Evolutionary conservation across 768 basidiomycete species (phyloP).

Genomic region (Lactifluus volemus): DNA sequence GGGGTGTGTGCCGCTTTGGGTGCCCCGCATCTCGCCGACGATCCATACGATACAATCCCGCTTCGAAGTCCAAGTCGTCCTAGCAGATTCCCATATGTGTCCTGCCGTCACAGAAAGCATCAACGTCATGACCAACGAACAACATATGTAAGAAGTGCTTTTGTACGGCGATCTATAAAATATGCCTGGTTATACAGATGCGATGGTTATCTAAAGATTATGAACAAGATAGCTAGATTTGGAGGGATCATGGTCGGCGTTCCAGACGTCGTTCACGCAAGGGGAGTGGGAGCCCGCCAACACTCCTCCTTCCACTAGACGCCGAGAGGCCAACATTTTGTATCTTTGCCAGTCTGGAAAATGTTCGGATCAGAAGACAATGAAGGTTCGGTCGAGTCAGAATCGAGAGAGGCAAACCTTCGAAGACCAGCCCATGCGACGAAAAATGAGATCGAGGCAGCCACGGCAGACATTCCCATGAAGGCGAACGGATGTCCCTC

Average conservation of each 20-base stretch:
- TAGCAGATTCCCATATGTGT: neutral
- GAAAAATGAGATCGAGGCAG: conserved; percentile 48
- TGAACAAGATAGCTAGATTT: neutral
- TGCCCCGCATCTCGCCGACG: no score
- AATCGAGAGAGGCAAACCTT: conserved; percentile 30
- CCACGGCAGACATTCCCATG: conserved; percentile 49
- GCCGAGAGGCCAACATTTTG: conserved; percentile 15
- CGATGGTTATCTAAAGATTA: conserved; percentile 8
- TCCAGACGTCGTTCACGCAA: conserved; percentile 1
- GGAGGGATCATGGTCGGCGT: neutral
- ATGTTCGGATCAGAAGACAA: neutral
- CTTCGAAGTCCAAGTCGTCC: neutral
- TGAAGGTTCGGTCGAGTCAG: conserved; percentile 14
- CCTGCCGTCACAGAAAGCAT: neutral
- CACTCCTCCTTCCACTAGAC: conserved; percentile 1
- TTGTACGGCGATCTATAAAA: conserved; percentile 1
- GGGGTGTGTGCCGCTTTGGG: neutral
- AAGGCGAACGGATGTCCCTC: conserved; percentile 73
- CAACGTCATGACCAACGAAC: neutral
- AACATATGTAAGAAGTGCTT: neutral
- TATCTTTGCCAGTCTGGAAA: conserved; percentile 33
- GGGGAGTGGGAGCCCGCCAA: conserved; percentile 5
- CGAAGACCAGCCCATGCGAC: conserved; percentile 62
- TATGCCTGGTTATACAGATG: conserved; percentile 15
- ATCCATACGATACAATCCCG: no score